Conservation (phyloP, 805 yeast genomes). For the Kodamaea leandrae region DNA sequence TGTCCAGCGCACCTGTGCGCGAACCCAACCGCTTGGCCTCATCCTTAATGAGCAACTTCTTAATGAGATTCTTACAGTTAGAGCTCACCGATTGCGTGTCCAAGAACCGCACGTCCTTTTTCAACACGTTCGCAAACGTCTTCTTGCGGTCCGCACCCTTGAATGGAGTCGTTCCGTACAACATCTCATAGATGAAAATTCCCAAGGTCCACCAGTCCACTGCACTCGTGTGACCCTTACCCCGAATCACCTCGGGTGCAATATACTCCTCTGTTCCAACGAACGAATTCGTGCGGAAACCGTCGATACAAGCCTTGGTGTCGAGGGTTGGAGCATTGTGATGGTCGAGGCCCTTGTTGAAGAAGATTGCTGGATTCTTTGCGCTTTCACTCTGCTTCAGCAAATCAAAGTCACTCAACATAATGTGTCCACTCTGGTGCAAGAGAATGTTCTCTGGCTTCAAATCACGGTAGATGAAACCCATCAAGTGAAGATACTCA, state of each 20-base stretch:
- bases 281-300: constrained; percentile 94
- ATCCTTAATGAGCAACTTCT: constrained; percentile 81
- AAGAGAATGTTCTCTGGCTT: constrained; percentile 94
- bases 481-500: constrained; percentile 94
- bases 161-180: constrained; percentile 94
- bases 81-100: constrained; percentile 67
- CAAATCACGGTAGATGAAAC: constrained; percentile 92
- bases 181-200: constrained; percentile 88
- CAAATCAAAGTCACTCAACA: constrained; percentile 94
- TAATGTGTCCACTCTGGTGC: constrained; percentile 97
- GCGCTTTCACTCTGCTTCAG: constrained; percentile 82
- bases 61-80: constrained; percentile 73
- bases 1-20: constrained; percentile 91
- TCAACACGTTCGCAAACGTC: constrained; percentile 84
- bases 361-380: constrained; percentile 70
- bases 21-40: constrained; percentile 88
- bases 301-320: constrained; percentile 93
- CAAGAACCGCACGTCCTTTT: constrained; percentile 77
- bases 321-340: constrained; percentile 61
- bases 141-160: constrained; percentile 86
- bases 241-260: constrained; percentile 97
- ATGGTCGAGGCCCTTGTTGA: constrained; percentile 21
- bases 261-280: constrained; percentile 99
- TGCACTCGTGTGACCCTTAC: constrained; percentile 96
- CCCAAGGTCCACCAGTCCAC: constrained; percentile 99